These are phyloP conservation scores for Scutellaria barbata DNA, from an alignment of 257 asterid genomes.

Conservation along the genomic window DNA sequence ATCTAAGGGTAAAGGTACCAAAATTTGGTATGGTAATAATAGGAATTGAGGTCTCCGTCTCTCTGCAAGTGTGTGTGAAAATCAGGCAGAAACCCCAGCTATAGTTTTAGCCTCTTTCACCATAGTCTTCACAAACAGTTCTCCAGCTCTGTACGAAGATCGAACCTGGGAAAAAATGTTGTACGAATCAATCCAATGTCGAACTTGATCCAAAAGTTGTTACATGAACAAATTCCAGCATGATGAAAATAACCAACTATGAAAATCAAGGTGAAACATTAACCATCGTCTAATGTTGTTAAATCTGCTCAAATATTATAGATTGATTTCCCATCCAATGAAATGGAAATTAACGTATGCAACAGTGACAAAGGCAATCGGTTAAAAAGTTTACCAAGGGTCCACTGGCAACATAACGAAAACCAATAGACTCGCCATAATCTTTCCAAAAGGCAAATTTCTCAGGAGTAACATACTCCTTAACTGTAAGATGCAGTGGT, in stretches of 20 bases:
- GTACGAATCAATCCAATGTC: neutral
- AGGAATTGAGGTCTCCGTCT: neutral
- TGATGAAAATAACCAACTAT: conserved; percentile 7
- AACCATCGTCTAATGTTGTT: neutral
- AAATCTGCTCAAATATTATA: conserved; percentile 10
- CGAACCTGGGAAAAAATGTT: conserved; percentile 66
- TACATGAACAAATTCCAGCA: neutral
- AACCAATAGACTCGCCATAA: conserved; percentile 96
- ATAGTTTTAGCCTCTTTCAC: conserved; percentile 63
- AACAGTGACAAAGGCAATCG: neutral
- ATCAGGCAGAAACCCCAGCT: conserved; percentile 29
- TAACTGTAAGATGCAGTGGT: conserved; percentile 92
- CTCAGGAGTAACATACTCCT: conserved; percentile 89
- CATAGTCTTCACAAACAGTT: conserved; percentile 90
- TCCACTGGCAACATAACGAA: conserved; percentile 97
- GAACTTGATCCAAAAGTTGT: neutral
- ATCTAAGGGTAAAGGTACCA: neutral
- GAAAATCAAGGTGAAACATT: neutral
- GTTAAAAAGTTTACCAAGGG: conserved; percentile 68
- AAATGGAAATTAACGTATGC: neutral
- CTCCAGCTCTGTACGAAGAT: conserved; percentile 96
- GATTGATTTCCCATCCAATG: neutral
- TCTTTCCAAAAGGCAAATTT: conserved; percentile 91
- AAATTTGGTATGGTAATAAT: conserved; percentile 5
- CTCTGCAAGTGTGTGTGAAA: neutral